Base-by-base conservation (phyloP, 352 stramenopile genomes). In the Pythium diclinum region DNA sequence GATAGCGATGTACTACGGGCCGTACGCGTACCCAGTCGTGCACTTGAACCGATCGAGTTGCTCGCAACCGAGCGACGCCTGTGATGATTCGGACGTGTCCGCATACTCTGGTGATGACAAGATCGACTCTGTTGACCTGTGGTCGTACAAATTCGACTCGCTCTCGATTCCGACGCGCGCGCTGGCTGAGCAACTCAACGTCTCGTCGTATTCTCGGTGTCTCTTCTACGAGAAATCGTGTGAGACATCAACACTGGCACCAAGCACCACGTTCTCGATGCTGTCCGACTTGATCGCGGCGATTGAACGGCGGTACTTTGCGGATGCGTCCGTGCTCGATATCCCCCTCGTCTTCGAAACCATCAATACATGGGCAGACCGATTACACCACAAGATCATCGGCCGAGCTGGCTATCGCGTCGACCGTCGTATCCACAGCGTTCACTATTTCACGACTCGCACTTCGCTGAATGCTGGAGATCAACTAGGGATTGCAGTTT, bases 11-110 rank as follows among this genome's bases (percentile, higher is more conserved):
- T 68, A 57, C 25, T 89, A 81, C 33, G 80, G 76, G 6, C 78
- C 76, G 8, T 85, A 78, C 49, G 59, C 68, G n/a, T 85, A 87
- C 42, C 72, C 68, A 0, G 56, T 87, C 17, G 59, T 56, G 3
- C 78, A 85, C 17, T 65, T 83, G 19, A 67, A 58, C 4, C 4
- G 25, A 3, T 5, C 25, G 25, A 28, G 25, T 28, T 28, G 25
- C 25, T 28, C 25, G 25, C 25, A 28, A 3, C 25, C 4, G 25
- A 28, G 25, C 25, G 25, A 28, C 4, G 25, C 25, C 4, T 28
- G 25, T 28, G 25, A 28, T 28, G 25, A 28, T 28, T 28, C 25
- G 25, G 25, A 28, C 4, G 25, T 28, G 25, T 28, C 25, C 25
- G 25, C 25, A 28, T 28, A 28, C 25, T 28, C 25, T 28, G 25